Base-by-base conservation (phyloP, 2,329 filamentous ascomycete genomes). In the Iodosphaeria phyllophila region DNA sequence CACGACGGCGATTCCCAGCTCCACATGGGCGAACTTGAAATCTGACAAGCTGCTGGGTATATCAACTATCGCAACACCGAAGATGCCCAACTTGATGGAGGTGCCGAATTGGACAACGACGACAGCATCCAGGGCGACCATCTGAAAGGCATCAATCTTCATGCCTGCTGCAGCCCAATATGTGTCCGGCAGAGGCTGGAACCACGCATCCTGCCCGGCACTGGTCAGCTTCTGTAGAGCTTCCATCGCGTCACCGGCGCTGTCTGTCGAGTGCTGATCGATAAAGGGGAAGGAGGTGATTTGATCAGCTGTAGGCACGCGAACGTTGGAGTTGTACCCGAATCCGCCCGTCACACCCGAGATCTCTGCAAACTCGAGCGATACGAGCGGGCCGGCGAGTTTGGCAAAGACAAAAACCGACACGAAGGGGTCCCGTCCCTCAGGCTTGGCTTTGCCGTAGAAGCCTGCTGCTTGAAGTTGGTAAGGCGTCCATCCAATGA, bases 121-220 rank as follows among this genome's bases (percentile, higher is more conserved):
- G 0, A 57, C 49, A 1, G 50, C 50, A 6, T 42, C 36, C 5
- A 53, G 26, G 5, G 12, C 17, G 1, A 58, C 27, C 31, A 54
- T 44, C 26, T 54, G 31, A 29, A 58, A 50, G 0, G 54, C 51
- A 5, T 23, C 37, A 3, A 54, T 38, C 4, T 29, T 47, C 22
- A 58, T 25, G 0, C 54, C 55, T 0, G 39, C 42, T 1, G 51
- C 50, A 1, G 43, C 25, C 54, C 53, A 58, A 29, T 40, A 46
- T 1, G 37, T 32, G 12, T 33, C 39, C 3, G 49, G 28, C 3
- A 31, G 30, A 0, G 42, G 39, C 5, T 21, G 23, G 28, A 54
- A 46, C 47, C 48, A 55, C 2, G 36, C 38, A 0, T 26, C 30
- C 12, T 22, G 22, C 15, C 22, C 23, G 7, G 36, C 30, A 21